Base-by-base conservation (phyloP, 1,284 basidiomycete species). In the Thecaphora thlaspeos region DNA sequence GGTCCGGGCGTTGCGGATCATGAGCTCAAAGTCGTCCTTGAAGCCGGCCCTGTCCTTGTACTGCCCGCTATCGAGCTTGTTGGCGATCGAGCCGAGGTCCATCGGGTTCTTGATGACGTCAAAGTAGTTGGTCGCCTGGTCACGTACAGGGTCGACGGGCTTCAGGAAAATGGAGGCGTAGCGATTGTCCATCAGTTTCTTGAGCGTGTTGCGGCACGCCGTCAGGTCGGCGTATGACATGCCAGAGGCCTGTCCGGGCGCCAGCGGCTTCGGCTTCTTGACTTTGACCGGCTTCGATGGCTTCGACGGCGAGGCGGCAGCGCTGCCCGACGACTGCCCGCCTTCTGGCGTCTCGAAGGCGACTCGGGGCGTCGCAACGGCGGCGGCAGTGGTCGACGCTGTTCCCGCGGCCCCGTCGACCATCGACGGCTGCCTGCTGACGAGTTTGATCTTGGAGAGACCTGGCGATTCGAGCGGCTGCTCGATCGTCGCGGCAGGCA, bases 51-150 rank as follows among this genome's bases (percentile, higher is more conserved):
- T 86, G 70, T 89, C 85, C 57, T 85, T 84, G 81, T 97, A 98
- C 48, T 75, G 64, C 0, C 91, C 91, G 55, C 84, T 85, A 70
- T 91, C 87, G 22, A 98, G 81, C 79, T 95, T 97, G 48, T 88
- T 88, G 19, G 83, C 82, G 81, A 95, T 89, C 0, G 91, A 93
- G 44, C 86, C 87, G 14, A 98, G 82, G 77, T 99, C 94, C 90
- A 99, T 97, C 0, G 95, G 94, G 15, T 88, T 82, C 77, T 89
- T 89, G 79, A 99, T 89, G 53, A 94, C 81, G 47, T 89, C 86
- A 70, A 91, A 91, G 79, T 97, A 97, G 50, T 77, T 60, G 3
- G 71, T 71, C 19, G 71, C 75, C 48, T 68, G 57, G 32, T 77
- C 76, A 26, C 78, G 76, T 46, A 80, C 75, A 1, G 79, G 79